These are phyloP conservation scores for Phytophthora multivora DNA, from an alignment of 352 stramenopile genomes.

Conservation along the genomic window DNA sequence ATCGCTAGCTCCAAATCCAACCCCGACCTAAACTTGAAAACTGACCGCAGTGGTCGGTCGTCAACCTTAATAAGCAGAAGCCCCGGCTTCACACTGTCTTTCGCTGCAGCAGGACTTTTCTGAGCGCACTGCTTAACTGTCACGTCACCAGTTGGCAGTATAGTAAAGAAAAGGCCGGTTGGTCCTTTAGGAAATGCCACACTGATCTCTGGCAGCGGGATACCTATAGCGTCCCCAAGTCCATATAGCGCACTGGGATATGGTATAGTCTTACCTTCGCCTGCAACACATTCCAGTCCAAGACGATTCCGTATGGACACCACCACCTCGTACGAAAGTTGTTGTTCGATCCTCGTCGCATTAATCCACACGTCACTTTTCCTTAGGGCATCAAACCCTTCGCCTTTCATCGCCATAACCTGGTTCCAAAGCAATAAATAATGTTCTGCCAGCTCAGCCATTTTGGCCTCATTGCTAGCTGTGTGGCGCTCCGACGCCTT, in stretches of 20 bases:
- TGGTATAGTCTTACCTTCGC: constrained; percentile 35
- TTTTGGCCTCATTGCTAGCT: constrained; percentile 49
- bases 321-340: constrained; percentile 75
- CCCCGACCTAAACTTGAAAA: constrained; percentile 55
- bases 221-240: constrained; percentile 73
- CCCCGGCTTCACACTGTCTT: constrained; percentile 71
- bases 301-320: constrained; percentile 81
- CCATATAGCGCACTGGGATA: constrained; percentile 67
- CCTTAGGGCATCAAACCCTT: constrained; percentile 63
- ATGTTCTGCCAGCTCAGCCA: constrained; percentile 50
- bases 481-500: constrained; percentile 58
- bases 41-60: constrained; percentile 53
- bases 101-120: constrained; percentile 64
- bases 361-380: constrained; percentile 65
- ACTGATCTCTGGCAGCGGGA: constrained; percentile 84
- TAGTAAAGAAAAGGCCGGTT: constrained; percentile 66
- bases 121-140: constrained; percentile 46
- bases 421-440: constrained; percentile 81
- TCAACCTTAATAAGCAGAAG: constrained; percentile 79
- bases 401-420: constrained; percentile 65
- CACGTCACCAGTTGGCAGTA: constrained; percentile 47
- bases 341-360: constrained; percentile 65
- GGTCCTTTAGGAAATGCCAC: constrained; percentile 68
- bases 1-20: constrained; percentile 62
- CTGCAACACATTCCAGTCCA: constrained; percentile 46